Percentiles rank a stretch among this genome's conserved stretches.
Conservation (phyloP, 2,329 filamentous ascomycete species). For the Helotiales sp. region DNA sequence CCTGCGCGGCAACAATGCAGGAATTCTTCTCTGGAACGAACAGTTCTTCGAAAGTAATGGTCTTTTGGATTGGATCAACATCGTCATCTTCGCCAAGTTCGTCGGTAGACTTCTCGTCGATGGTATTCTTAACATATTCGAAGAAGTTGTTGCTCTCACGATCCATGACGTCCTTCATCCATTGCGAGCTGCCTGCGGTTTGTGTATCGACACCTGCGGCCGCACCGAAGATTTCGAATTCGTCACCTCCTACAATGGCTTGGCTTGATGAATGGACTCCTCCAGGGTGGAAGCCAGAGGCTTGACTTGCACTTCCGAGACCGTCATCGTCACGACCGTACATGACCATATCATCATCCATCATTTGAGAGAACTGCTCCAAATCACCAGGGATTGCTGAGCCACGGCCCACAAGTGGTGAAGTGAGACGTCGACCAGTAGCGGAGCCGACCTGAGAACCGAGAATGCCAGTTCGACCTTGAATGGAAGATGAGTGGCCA, state of each 20-base stretch:
- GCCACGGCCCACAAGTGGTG: slow-evolving; percentile 61
- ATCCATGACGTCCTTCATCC: slow-evolving; percentile 58
- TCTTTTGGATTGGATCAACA: slow-evolving; percentile 39
- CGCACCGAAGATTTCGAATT: slow-evolving; percentile 51
- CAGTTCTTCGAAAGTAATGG: slow-evolving; percentile 71
- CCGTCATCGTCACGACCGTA: slow-evolving; percentile 36
- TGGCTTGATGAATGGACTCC: slow-evolving; percentile 13
- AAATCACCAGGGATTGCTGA: slow-evolving; percentile 36
- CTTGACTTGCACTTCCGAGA: slow-evolving; percentile 1
- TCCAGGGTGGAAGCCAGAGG: not conserved
- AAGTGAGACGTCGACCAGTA: slow-evolving; percentile 54
- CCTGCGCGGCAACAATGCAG: slow-evolving; percentile 71
- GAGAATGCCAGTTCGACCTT: slow-evolving; percentile 24
- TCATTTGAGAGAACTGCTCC: slow-evolving; percentile 31
- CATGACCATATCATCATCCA: slow-evolving; percentile 34
- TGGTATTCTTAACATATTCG: slow-evolving; percentile 57
- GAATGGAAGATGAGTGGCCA: slow-evolving; percentile 43
- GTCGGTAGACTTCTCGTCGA: slow-evolving; percentile 45
- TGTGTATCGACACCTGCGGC: slow-evolving; percentile 53
- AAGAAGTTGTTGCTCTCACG: slow-evolving; percentile 67
- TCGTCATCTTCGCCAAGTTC: slow-evolving; percentile 23
- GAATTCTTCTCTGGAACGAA: slow-evolving; percentile 61
- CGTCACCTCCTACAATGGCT: slow-evolving; percentile 37
- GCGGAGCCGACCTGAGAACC: slow-evolving; percentile 22
- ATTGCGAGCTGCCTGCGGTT: slow-evolving; percentile 51